Evolutionary conservation across 768 basidiomycete genomes (phyloP).

Genomic region (Filobasidium wieringae): DNA sequence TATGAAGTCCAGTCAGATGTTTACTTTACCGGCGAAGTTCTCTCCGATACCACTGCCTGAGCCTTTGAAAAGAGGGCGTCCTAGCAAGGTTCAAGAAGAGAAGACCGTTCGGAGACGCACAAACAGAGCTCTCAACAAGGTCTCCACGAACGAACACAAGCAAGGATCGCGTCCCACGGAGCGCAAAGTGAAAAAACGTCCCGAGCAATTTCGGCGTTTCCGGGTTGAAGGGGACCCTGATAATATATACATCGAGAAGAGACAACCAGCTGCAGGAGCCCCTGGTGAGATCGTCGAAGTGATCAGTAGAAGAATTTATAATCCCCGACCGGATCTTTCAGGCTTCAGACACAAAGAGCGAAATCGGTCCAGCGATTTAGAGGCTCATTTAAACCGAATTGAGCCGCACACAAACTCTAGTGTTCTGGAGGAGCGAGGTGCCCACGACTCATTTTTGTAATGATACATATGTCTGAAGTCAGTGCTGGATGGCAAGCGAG

Average conservation of each 20-base stretch:
- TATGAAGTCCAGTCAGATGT: not conserved
- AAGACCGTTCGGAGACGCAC: too few relatives aligned
- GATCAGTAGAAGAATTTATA: constrained; percentile 2
- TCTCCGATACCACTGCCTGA: constrained; percentile 13
- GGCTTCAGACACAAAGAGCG: too few relatives aligned
- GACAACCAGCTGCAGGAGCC: not conserved
- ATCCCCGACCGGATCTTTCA: too few relatives aligned
- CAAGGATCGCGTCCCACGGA: not conserved
- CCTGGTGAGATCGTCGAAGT: constrained; percentile 8
- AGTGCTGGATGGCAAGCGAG: too few relatives aligned
- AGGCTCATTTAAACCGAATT: too few relatives aligned
- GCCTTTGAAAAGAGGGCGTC: constrained; percentile 14
- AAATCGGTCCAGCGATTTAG: too few relatives aligned
- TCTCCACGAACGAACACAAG: not conserved
- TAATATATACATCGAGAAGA: constrained; percentile 11
- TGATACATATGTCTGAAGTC: too few relatives aligned
- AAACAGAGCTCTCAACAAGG: not conserved
- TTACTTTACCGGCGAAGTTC: constrained; percentile 2
- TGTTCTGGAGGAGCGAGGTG: too few relatives aligned
- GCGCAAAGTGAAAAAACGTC: not conserved
- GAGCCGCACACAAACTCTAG: too few relatives aligned
- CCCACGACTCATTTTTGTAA: too few relatives aligned
- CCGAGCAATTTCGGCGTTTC: constrained; percentile 5
- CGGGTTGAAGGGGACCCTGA: constrained; percentile 11
- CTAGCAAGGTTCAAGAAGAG: not conserved